Conservation (phyloP, 1,284 basidiomycete genomes). For the Sutorius eximius region DNA sequence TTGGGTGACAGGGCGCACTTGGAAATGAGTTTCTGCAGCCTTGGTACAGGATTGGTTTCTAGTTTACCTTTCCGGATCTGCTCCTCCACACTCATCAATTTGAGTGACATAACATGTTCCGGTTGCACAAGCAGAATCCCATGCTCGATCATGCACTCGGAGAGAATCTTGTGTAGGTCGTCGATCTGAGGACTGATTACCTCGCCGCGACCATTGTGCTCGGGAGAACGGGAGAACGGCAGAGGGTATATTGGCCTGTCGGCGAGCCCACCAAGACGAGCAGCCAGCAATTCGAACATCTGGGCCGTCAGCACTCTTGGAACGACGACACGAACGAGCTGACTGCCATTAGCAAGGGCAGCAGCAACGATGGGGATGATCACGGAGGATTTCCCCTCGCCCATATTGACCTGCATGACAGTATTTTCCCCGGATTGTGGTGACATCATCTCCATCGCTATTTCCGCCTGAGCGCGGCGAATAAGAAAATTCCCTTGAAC, state of each 20-base stretch:
- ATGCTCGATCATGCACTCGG: neutral
- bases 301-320: conserved; percentile 40
- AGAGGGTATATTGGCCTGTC: conserved; percentile 48
- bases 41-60: fast-evolving
- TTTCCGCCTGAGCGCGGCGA: neutral
- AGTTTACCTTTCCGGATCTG: neutral
- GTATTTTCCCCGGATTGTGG: neutral
- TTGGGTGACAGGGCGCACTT: neutral
- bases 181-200: neutral
- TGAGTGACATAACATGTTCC: neutral
- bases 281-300: conserved; percentile 51
- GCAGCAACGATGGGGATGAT: conserved; percentile 47
- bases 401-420: neutral
- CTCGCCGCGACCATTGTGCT: fast-evolving
- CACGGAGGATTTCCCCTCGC: conserved; percentile 43
- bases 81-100: neutral
- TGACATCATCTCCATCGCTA: neutral
- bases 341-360: conserved; percentile 42
- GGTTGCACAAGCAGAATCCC: neutral
- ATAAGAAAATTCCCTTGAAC: neutral
- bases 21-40: neutral
- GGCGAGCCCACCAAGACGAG: conserved; percentile 42
- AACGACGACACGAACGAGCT: conserved; percentile 47
- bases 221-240: conserved; percentile 43
- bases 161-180: neutral